phyloP scores from a whole-genome alignment of 192 early-diverging fungal species.

The Coemansia sp. region DNA sequence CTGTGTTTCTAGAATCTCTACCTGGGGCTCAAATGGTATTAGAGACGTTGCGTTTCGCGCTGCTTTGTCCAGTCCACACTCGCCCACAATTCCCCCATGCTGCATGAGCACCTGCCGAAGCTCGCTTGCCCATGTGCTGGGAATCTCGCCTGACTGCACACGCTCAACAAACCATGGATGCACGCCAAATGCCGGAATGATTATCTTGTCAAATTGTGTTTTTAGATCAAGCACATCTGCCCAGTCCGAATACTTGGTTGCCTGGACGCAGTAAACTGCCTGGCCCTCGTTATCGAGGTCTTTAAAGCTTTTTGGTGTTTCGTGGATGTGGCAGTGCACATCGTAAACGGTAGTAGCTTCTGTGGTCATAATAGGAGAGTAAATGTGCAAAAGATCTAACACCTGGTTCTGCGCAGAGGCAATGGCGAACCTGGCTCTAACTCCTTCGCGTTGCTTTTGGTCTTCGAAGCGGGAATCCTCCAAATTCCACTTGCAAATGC shows the following conservation, averaged over 20 bases:
- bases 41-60: slow-evolving; percentile 30
- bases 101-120: slow-evolving; percentile 20
- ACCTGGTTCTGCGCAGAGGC: slow-evolving; percentile 21
- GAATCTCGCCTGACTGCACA: slow-evolving; percentile 27
- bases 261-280: slow-evolving; percentile 36
- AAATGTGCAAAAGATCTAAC: slow-evolving; percentile 32
- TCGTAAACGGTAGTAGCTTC: slow-evolving; percentile 18
- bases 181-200: slow-evolving; percentile 45
- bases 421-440: slow-evolving; percentile 32
- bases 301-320: slow-evolving; percentile 18
- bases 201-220: background rate
- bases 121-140: slow-evolving; percentile 21
- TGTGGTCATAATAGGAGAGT: background rate
- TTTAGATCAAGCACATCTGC: slow-evolving; percentile 25
- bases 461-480: slow-evolving; percentile 50
- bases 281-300: background rate
- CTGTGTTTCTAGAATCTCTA: slow-evolving; percentile 61
- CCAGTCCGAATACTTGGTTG: slow-evolving; percentile 46
- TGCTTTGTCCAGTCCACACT: slow-evolving; percentile 51
- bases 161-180: slow-evolving; percentile 54
- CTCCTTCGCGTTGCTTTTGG: slow-evolving; percentile 3
- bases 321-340: slow-evolving; percentile 52
- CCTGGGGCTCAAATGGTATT: slow-evolving; percentile 42
- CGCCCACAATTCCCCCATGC: slow-evolving; percentile 42
- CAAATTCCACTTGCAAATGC: slow-evolving; percentile 1